Conservation (phyloP, 768 basidiomycete genomes). For the Mycena venus region DNA sequence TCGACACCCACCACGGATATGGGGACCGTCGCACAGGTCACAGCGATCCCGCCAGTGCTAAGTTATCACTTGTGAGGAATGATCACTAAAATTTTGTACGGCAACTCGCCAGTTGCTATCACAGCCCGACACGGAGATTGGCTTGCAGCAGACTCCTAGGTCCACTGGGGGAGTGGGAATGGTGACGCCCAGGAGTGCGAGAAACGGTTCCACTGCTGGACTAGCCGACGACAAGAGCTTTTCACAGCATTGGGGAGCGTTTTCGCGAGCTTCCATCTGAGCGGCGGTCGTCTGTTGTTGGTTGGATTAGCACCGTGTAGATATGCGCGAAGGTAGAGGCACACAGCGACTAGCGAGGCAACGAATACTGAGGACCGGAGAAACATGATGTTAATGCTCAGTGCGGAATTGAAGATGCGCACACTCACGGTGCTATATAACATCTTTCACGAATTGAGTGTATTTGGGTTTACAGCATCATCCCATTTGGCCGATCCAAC, state of each 20-base stretch:
- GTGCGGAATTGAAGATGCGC: not conserved
- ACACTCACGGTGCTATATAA: not conserved
- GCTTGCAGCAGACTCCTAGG: conserved; percentile 14
- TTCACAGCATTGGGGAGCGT: conserved; percentile 3
- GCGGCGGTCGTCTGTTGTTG: conserved; percentile 6
- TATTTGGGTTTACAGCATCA: not conserved
- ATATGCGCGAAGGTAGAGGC: not conserved
- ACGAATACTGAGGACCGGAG: not conserved
- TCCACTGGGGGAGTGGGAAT: conserved; percentile 7
- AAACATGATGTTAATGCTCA: conserved; percentile 1
- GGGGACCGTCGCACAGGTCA: not conserved
- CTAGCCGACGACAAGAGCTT: conserved; percentile 7
- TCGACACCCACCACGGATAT: conserved; percentile 2
- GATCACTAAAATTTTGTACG: not conserved
- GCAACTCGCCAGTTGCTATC: conserved; percentile 1
- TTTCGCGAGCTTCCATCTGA: not conserved
- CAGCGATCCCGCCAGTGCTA: conserved; percentile 9
- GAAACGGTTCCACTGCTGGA: conserved; percentile 8
- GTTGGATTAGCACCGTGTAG: not conserved
- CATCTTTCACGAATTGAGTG: not conserved
- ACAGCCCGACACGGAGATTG: conserved; percentile 7
- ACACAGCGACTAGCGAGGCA: conserved; percentile 8
- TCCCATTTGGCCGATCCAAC: conserved; percentile 1
- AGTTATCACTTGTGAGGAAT: not conserved
- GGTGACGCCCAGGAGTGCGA: conserved; percentile 8